Evolutionary conservation across 2,329 filamentous ascomycete genomes (phyloP).

Genomic region (Madurella mycetomatis): DNA sequence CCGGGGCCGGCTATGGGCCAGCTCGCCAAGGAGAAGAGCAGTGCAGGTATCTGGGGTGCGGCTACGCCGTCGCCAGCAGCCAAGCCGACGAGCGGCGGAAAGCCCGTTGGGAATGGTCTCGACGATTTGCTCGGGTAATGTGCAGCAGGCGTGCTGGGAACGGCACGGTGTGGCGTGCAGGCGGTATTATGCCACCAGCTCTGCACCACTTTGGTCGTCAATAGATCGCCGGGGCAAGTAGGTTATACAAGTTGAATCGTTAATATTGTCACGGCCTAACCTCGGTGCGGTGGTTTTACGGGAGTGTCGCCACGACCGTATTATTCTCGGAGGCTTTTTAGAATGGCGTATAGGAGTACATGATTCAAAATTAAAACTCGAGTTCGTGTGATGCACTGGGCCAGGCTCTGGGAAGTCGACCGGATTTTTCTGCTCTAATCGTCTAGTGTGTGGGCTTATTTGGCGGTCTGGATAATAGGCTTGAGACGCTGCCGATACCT

Average conservation of each 20-base stretch:
- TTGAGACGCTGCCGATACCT: not conserved
- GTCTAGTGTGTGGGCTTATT: too few relatives aligned
- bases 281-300: too few relatives aligned
- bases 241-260: too few relatives aligned
- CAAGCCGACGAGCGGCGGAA: constrained; percentile 14
- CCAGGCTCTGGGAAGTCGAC: not conserved
- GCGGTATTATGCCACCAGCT: too few relatives aligned
- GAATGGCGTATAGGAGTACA: constrained; percentile 11
- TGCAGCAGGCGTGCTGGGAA: not conserved
- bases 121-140: constrained; percentile 47
- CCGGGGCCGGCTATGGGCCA: constrained; percentile 81
- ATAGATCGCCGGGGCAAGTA: too few relatives aligned
- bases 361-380: constrained; percentile 3
- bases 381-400: not conserved
- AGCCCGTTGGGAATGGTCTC: constrained; percentile 35
- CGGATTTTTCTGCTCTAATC: too few relatives aligned
- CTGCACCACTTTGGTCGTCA: too few relatives aligned
- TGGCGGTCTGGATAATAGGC: not conserved
- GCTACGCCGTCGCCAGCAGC: constrained; percentile 42
- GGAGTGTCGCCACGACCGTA: too few relatives aligned
- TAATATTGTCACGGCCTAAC: too few relatives aligned
- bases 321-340: not conserved
- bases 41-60: constrained; percentile 88
- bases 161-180: too few relatives aligned
- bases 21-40: constrained; percentile 96